Conservation (phyloP, 371 early-diverging fungal genomes). For the Apophysomyces elegans region DNA sequence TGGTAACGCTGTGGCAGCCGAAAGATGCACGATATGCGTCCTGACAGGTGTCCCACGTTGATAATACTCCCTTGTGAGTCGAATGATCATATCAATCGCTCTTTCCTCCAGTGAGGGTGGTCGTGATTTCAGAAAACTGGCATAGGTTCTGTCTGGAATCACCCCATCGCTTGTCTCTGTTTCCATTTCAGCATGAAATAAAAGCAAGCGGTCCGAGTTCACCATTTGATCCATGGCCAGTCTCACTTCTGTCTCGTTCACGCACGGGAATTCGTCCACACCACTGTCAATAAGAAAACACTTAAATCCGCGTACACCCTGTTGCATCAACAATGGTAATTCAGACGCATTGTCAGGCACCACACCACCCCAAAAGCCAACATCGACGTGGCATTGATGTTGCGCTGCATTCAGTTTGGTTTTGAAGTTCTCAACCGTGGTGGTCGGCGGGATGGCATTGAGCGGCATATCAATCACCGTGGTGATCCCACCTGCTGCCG, state of each 20-base stretch:
- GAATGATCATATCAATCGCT: slow-evolving; percentile 77
- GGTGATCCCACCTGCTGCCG: slow-evolving; percentile 81
- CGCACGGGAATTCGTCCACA: slow-evolving; percentile 85
- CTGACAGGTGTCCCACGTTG: slow-evolving; percentile 61
- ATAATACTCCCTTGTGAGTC: slow-evolving; percentile 67
- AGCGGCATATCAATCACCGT: slow-evolving; percentile 88
- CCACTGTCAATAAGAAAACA: slow-evolving; percentile 87
- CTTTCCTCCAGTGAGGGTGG: slow-evolving; percentile 72
- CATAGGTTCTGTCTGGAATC: slow-evolving; percentile 56
- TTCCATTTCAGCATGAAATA: slow-evolving; percentile 87
- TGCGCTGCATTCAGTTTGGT: slow-evolving; percentile 68
- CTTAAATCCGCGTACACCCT: slow-evolving; percentile 82
- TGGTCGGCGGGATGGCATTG: slow-evolving; percentile 86
- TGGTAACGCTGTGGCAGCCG: slow-evolving; percentile 76
- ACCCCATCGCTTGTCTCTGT: slow-evolving; percentile 28
- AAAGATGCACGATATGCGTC: slow-evolving; percentile 83
- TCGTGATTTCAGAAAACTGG: slow-evolving; percentile 72
- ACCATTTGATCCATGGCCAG: slow-evolving; percentile 67
- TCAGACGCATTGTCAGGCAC: slow-evolving; percentile 74
- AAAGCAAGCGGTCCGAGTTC: slow-evolving; percentile 55
- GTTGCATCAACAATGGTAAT: slow-evolving; percentile 64
- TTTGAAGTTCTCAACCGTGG: slow-evolving; percentile 68
- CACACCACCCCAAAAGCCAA: slow-evolving; percentile 83
- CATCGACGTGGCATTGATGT: slow-evolving; percentile 77
- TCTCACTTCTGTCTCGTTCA: slow-evolving; percentile 70